A percentile compares a stretch with the other conserved stretches of the same genome.
Evolutionary conservation across 73 alveolate genomes (phyloP).

Genomic region (Paramecium caudatum): DNA sequence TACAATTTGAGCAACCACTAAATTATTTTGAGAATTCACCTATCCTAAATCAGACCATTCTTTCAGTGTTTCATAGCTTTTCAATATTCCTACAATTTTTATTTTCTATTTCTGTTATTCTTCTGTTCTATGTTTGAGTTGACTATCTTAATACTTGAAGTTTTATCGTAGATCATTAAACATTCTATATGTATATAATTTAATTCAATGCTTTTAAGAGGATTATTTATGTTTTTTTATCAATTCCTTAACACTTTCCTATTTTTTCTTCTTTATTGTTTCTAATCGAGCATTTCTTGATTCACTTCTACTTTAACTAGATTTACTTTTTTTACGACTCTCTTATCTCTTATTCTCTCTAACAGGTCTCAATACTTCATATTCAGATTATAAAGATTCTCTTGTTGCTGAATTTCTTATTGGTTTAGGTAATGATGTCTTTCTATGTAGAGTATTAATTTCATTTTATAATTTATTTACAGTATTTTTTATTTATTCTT

Average conservation of each 20-base stretch:
- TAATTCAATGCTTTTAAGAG: not conserved
- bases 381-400: slow-evolving; percentile 18
- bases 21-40: not conserved
- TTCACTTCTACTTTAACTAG: slow-evolving; percentile 36
- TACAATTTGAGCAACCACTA: slow-evolving; percentile 62
- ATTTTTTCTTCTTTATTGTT: slow-evolving; percentile 1
- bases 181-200: slow-evolving; percentile 41
- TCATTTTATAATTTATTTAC: not conserved
- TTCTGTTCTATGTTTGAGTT: not conserved
- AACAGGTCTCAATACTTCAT: not conserved
- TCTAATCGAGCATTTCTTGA: slow-evolving; percentile 33
- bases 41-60: slow-evolving; percentile 71
- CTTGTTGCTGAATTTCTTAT: not conserved
- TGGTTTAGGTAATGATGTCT: not conserved
- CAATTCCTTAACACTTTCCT: slow-evolving; percentile 45
- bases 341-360: slow-evolving; percentile 23
- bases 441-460: not conserved
- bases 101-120: not conserved
- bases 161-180: not conserved
- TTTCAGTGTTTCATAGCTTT: slow-evolving; percentile 46
- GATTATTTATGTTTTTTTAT: slow-evolving; percentile 55
- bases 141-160: not conserved
- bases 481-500: not conserved
- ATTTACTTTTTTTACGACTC: slow-evolving; percentile 13
- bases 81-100: not conserved